These are phyloP conservation scores for Leccinum subtestaceum DNA, from an alignment of 768 basidiomycete species.

Conservation along the genomic window DNA sequence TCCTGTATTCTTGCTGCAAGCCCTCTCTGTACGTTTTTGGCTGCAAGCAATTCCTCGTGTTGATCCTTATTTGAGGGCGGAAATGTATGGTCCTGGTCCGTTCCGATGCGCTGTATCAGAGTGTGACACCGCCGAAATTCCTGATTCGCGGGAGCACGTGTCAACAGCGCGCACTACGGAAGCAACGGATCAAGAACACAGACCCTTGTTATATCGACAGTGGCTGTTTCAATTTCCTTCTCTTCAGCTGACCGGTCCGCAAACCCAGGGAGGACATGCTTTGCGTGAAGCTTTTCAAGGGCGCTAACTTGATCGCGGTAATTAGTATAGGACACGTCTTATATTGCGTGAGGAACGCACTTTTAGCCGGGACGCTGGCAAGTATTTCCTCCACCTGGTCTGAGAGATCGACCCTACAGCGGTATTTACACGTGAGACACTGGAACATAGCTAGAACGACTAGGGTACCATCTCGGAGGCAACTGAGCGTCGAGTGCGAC, in stretches of 20 bases:
- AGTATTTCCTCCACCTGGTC: constrained; percentile 87
- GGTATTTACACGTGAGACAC: constrained; percentile 17
- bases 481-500: constrained; percentile 56
- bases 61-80: constrained; percentile 51
- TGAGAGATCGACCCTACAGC: constrained; percentile 81
- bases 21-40: constrained; percentile 92
- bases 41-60: constrained; percentile 55
- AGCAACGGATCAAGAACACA: constrained; percentile 22
- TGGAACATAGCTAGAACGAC: neutral
- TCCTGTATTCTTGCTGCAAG: constrained; percentile 97
- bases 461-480: constrained; percentile 80
- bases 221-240: constrained; percentile 84
- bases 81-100: constrained; percentile 57
- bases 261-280: constrained; percentile 94
- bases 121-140: constrained; percentile 41
- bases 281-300: constrained; percentile 94
- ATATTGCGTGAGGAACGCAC: constrained; percentile 44
- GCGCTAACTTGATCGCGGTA: constrained; percentile 56
- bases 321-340: constrained; percentile 12
- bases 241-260: constrained; percentile 93
- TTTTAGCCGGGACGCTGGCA: constrained; percentile 65
- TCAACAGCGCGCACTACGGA: constrained; percentile 1
- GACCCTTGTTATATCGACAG: constrained; percentile 86
- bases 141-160: constrained; percentile 20
- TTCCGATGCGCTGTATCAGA: constrained; percentile 68